Conservation (phyloP, 768 basidiomycete genomes). For the Agaricus sinodeliciosus region DNA sequence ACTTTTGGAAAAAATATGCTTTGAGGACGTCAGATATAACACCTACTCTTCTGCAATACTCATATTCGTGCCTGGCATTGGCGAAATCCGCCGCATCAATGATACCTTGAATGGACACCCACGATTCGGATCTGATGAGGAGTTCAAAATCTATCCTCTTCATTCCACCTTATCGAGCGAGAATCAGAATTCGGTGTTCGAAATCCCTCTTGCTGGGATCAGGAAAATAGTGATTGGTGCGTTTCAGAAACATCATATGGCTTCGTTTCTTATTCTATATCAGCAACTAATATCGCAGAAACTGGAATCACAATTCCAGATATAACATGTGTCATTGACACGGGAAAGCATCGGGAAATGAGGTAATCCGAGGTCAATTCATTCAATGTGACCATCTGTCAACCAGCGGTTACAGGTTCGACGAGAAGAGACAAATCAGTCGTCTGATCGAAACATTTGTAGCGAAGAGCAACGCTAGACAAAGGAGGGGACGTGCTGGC, state of each 20-base stretch:
- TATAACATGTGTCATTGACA: conserved; percentile 93
- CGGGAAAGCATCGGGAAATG: conserved; percentile 93
- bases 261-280: conserved; percentile 1
- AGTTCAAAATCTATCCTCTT: conserved; percentile 75
- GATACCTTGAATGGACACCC: conserved; percentile 76
- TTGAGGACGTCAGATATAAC: conserved; percentile 44
- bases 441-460: conserved; percentile 88
- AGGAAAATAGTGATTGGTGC: conserved; percentile 93
- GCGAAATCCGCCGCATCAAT: conserved; percentile 84
- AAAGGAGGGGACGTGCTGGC: conserved; percentile 85
- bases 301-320: conserved; percentile 99
- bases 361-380: conserved; percentile 32
- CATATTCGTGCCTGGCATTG: conserved; percentile 92
- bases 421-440: conserved; percentile 95
- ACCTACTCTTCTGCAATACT: conserved; percentile 75
- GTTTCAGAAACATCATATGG: conserved; percentile 13
- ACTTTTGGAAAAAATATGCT: conserved; percentile 79
- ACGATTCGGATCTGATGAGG: conserved; percentile 50
- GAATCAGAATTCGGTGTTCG: conserved; percentile 86
- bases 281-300: conserved; percentile 91
- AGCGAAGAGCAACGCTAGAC: conserved; percentile 86
- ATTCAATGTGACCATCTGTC: not conserved
- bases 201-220: conserved; percentile 70
- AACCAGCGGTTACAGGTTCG: conserved; percentile 50
- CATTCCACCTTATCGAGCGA: conserved; percentile 94